Evolutionary conservation across 768 basidiomycete genomes (phyloP).

Genomic region (Macrolepiota dolichaula): DNA sequence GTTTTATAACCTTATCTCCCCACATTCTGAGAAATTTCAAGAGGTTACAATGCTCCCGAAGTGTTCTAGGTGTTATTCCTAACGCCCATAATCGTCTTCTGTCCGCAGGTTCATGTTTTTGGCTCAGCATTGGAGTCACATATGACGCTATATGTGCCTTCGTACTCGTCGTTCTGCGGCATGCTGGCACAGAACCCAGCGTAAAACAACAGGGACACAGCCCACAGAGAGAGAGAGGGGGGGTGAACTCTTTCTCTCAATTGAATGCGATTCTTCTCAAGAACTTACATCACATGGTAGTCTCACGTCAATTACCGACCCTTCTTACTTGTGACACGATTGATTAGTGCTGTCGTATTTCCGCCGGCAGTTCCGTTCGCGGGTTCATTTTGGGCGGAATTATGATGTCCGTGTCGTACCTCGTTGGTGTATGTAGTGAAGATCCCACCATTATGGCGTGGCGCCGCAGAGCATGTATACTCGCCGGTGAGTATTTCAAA

Average conservation of each 20-base stretch:
- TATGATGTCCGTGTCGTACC: neutral
- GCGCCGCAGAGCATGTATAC: neutral
- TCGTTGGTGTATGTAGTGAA: neutral
- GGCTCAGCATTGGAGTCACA: too few relatives aligned
- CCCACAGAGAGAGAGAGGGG: too few relatives aligned
- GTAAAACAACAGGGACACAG: neutral
- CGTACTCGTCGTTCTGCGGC: neutral
- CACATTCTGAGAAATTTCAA: too few relatives aligned
- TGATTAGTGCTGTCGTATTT: conserved; percentile 1
- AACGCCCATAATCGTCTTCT: too few relatives aligned
- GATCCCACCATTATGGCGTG: neutral
- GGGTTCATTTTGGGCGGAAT: neutral
- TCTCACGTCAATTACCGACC: neutral
- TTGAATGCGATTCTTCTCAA: neutral
- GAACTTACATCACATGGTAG: neutral
- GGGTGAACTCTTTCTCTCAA: too few relatives aligned
- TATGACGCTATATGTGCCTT: neutral
- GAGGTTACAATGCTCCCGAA: too few relatives aligned
- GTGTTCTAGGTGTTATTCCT: too few relatives aligned
- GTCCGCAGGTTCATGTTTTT: too few relatives aligned
- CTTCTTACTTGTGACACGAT: neutral
- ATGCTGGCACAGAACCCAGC: neutral
- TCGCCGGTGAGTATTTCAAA: neutral
- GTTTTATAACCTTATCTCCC: too few relatives aligned
- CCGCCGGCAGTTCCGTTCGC: conserved; percentile 1